phyloP scores from a whole-genome alignment of 2,329 filamentous ascomycete species.

The Pleoardoris graminearum region DNA sequence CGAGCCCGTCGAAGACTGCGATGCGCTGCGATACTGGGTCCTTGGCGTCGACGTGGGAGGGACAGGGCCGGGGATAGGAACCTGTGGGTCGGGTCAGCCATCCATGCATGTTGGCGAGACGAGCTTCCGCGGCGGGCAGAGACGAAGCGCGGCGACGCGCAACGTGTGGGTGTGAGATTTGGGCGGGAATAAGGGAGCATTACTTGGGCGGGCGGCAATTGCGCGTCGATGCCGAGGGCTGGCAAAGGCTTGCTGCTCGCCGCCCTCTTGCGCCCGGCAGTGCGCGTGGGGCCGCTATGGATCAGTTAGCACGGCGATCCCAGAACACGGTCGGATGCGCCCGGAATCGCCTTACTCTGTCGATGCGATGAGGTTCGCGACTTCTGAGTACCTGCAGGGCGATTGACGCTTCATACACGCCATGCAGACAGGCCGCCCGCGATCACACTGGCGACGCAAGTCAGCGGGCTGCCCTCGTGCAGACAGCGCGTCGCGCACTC shows the following conservation, averaged over 20 bases:
- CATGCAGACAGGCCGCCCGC: constrained; percentile 62
- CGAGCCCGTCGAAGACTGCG: constrained; percentile 46
- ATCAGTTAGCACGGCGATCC: constrained; percentile 19
- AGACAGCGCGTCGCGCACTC: constrained; percentile 25
- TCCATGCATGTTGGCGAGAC: background rate
- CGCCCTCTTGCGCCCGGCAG: constrained; percentile 31
- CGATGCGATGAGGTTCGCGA: constrained; percentile 69
- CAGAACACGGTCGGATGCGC: background rate
- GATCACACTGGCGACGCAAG: constrained; percentile 65
- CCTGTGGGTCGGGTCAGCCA: constrained; percentile 11
- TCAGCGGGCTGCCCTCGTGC: constrained; percentile 14
- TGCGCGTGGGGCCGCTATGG: constrained; percentile 36
- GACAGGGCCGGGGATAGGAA: constrained; percentile 24
- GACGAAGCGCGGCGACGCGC: constrained; percentile 20
- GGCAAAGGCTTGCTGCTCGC: constrained; percentile 29
- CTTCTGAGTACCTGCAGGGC: constrained; percentile 72
- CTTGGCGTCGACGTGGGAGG: constrained; percentile 36
- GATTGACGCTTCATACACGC: constrained; percentile 76
- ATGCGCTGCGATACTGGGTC: constrained; percentile 37
- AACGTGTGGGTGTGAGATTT: background rate
- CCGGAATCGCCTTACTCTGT: constrained; percentile 59
- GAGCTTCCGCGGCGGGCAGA: constrained; percentile 6
- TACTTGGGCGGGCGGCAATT: constrained; percentile 35
- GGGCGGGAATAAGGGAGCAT: constrained; percentile 15
- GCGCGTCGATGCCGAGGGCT: constrained; percentile 26